Percentiles rank a stretch among this genome's conserved stretches.
These are phyloP conservation scores for Hysterangium stoloniferum DNA, from an alignment of 768 basidiomycete genomes.

Conservation along the genomic window DNA sequence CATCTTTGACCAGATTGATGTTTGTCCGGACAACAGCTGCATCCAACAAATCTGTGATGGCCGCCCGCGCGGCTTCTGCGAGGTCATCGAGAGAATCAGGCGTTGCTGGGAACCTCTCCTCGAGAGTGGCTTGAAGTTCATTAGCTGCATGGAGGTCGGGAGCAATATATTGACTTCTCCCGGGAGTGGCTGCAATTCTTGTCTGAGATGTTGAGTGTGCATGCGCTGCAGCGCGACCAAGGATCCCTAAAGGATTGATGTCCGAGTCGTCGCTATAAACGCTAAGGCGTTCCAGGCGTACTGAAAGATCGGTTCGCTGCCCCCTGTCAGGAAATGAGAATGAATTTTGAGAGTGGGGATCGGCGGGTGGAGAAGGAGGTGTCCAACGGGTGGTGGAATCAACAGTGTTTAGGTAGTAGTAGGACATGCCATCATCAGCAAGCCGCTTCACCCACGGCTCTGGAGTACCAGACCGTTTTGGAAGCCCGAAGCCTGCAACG, in stretches of 20 bases:
- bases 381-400: conserved; percentile 67
- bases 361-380: conserved; percentile 25
- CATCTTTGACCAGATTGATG: background rate
- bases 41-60: conserved; percentile 14
- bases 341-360: conserved; percentile 8
- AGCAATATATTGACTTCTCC: background rate
- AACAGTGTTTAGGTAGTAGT: conserved; percentile 68
- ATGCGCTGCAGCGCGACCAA: conserved; percentile 9
- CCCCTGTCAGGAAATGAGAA: conserved; percentile 16
- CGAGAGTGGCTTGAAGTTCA: conserved; percentile 3
- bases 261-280: conserved; percentile 79
- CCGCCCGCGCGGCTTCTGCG: conserved; percentile 13
- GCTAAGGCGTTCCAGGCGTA: conserved; percentile 41
- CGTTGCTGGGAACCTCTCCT: conserved; percentile 1
- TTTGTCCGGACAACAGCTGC: conserved; percentile 5
- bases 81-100: conserved; percentile 13
- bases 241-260: conserved; percentile 43
- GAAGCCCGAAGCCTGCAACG: conserved; percentile 52
- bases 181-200: background rate
- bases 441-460: conserved; percentile 80
- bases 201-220: background rate
- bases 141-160: conserved; percentile 3
- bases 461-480: conserved; percentile 51
- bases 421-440: conserved; percentile 76
- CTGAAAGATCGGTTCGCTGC: conserved; percentile 29